These are phyloP conservation scores for Trichoderma gracile DNA, from an alignment of 2,329 filamentous ascomycete species.

Conservation along the genomic window DNA sequence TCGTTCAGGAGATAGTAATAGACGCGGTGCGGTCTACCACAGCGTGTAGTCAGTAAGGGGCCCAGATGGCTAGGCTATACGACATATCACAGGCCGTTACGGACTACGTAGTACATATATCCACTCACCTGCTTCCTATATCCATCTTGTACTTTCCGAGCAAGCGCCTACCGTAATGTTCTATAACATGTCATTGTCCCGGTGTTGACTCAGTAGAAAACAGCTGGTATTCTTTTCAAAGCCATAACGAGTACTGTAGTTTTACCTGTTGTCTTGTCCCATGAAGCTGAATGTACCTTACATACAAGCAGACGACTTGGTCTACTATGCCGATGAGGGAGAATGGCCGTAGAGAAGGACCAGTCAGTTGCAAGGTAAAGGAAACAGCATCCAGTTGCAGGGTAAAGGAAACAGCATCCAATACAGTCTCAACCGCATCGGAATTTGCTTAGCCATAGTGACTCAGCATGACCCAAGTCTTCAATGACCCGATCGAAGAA, in stretches of 20 bases:
- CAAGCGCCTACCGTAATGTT: background rate
- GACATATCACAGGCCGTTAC: background rate
- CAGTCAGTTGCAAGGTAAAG: background rate
- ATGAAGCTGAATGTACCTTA: no score
- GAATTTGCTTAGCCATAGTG: no score
- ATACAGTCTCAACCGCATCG: no score
- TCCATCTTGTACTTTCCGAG: background rate
- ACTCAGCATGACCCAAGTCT: no score
- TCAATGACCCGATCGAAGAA: no score
- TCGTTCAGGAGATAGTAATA: background rate
- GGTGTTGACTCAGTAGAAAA: background rate
- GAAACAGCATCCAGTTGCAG: background rate
- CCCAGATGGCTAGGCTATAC: background rate
- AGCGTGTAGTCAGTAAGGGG: background rate
- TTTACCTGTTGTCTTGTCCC: no score
- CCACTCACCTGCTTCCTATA: background rate
- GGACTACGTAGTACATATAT: constrained; percentile 4
- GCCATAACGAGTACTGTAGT: no score
- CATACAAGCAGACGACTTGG: background rate
- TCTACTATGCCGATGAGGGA: background rate
- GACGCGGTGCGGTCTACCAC: background rate
- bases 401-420: background rate
- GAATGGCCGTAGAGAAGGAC: background rate
- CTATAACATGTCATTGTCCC: background rate
- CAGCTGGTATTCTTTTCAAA: background rate